phyloP scores from a whole-genome alignment of 148 eudicot species.

The Cornus controversa region DNA sequence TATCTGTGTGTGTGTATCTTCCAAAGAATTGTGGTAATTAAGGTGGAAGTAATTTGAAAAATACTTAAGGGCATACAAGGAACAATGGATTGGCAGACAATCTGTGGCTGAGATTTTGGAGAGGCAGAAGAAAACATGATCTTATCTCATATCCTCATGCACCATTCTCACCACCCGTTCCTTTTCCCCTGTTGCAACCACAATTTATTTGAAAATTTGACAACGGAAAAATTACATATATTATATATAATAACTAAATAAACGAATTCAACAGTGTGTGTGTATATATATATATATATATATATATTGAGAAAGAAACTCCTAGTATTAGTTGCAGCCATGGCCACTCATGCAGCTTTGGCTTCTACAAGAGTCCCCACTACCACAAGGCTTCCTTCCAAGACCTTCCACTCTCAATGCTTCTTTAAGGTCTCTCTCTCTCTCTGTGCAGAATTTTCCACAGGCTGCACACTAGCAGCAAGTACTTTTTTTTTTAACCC shows the following conservation, averaged over 20 bases:
- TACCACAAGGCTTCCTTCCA: constrained; percentile 58
- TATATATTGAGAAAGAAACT: constrained; percentile 21
- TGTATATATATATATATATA: neutral
- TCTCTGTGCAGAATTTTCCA: too few relatives aligned
- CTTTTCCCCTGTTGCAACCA: constrained; percentile 36
- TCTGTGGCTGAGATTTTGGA: constrained; percentile 44
- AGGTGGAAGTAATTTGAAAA: neutral
- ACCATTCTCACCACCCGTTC: constrained; percentile 67
- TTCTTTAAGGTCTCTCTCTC: constrained; percentile 51
- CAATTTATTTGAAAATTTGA: neutral
- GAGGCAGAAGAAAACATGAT: constrained; percentile 34
- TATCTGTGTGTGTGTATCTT: neutral
- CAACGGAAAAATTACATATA: too few relatives aligned
- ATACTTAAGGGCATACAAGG: constrained; percentile 3
- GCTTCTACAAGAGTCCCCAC: constrained; percentile 81
- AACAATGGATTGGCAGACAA: constrained; percentile 12
- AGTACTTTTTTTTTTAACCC: too few relatives aligned
- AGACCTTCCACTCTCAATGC: constrained; percentile 69
- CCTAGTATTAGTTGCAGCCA: constrained; percentile 37
- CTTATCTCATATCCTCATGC: constrained; percentile 56
- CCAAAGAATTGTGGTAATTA: neutral
- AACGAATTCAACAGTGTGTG: constrained; percentile 18
- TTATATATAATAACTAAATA: neutral
- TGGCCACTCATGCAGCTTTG: constrained; percentile 91
- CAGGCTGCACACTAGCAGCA: too few relatives aligned